Evolutionary conservation across 805 yeast species (phyloP).

Genomic region (Yarrowia sp.): DNA sequence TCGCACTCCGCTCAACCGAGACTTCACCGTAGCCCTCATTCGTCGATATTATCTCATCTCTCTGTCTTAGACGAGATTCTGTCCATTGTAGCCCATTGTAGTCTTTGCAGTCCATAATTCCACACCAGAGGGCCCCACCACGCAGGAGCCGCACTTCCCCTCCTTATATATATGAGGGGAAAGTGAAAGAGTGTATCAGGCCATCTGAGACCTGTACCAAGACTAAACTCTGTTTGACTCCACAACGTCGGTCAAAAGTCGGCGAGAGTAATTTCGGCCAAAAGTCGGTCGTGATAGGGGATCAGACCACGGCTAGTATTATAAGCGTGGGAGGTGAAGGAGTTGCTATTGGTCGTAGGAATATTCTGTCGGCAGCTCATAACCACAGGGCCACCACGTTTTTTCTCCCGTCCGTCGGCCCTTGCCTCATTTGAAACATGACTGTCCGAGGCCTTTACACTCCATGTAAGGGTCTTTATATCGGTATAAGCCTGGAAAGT

Average conservation of each 20-base stretch:
- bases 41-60: not conserved
- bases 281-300: not conserved
- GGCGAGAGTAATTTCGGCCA: not conserved
- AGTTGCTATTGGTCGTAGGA: too few species aligned
- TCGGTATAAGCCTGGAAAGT: too few species aligned
- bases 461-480: not conserved
- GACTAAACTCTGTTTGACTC: constrained; percentile 7
- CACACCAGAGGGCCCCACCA: constrained; percentile 11
- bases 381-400: too few species aligned
- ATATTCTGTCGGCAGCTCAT: too few species aligned
- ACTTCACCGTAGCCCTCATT: too few species aligned
- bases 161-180: constrained; percentile 31
- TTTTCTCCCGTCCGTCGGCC: too few species aligned
- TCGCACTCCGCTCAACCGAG: too few species aligned
- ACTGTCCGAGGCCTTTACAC: not conserved
- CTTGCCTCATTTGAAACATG: not conserved
- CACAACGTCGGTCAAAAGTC: constrained; percentile 1
- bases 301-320: not conserved
- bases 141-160: constrained; percentile 37
- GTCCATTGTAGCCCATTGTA: too few species aligned
- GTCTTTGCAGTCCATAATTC: not conserved
- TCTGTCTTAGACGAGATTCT: too few species aligned
- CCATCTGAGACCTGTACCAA: constrained; percentile 1
- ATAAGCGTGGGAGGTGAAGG: not conserved
- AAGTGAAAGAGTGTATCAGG: constrained; percentile 4